Base-by-base conservation (phyloP, 1,284 basidiomycete species). In the Termitomyces sp. region DNA sequence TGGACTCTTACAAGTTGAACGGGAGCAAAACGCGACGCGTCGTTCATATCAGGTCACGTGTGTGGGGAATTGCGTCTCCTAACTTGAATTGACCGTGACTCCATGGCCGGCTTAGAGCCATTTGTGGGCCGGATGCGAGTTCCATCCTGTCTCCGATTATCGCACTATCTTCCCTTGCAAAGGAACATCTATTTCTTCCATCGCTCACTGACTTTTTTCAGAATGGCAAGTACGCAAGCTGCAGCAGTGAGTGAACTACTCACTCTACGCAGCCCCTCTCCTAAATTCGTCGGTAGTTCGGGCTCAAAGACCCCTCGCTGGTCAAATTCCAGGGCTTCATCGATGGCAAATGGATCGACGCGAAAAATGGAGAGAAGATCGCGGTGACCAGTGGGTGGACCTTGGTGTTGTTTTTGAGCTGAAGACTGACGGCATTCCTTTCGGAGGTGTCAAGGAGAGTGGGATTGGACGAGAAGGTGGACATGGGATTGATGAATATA, bases 381-480 rank as follows among this genome's bases (percentile, higher is more conserved):
- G 68, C 73, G 31, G 91, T 96, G 45, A 83, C 77, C 42, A 92
- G 92, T 93, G 65, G 58, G 86, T 77, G 17, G 36, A 51, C 8
- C n/a, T 4, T 50, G 17, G 33, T 4, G 8, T 50, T n/a, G 21
- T 9, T 31, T 26, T 31, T 19, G 40, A 31, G 53, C 38, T 41
- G 7, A 10, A 38, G 21, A 41, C n/a, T 19, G 30, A 38, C 30
- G 31, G 42, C 44, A 88, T 94, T 74, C 94, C 94, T 24, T 99
- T 99, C 66, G 97, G 97, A 40, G 97, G 97, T 13, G 74, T 95
- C 47, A 93, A 94, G 72, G 86, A 93, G 74, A 90, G 87, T 64
- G 92, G 94, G 1, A 69, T 94, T 36, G 88, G 90, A 21, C 77
- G 88, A 33, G 88, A 92, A 65, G 91, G 90, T 7, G 78, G 81